Evolutionary conservation across 106 monocot species (phyloP).

Genomic region (Agapanthus africanus): DNA sequence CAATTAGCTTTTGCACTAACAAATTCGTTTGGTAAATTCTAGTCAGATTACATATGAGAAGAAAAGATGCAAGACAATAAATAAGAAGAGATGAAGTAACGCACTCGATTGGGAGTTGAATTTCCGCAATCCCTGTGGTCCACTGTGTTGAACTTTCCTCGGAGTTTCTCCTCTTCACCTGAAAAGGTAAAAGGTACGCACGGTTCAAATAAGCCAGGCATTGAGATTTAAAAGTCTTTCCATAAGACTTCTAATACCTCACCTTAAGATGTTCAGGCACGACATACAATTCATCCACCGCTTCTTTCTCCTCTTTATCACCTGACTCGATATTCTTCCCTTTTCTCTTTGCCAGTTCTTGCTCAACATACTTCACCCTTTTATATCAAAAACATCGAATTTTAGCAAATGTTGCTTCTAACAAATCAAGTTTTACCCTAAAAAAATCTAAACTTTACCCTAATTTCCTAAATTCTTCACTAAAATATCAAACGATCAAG

Average conservation of each 20-base stretch:
- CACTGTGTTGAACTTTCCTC: constrained; percentile 96
- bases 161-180: constrained; percentile 96
- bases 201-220: too few species aligned
- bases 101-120: constrained; percentile 94
- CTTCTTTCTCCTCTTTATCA: constrained; percentile 57
- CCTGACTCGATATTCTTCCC: constrained; percentile 33
- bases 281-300: constrained; percentile 66
- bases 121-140: constrained; percentile 97
- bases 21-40: too few species aligned
- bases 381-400: neutral
- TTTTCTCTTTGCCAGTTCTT: constrained; percentile 64
- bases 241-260: too few species aligned
- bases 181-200: too few species aligned
- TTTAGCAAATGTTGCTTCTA: too few species aligned
- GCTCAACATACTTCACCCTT: constrained; percentile 84
- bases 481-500: too few species aligned
- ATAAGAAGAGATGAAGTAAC: constrained; percentile 2
- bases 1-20: neutral
- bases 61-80: neutral
- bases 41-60: neutral
- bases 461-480: too few species aligned
- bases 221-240: too few species aligned
- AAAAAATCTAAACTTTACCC: too few species aligned
- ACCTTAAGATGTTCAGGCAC: constrained; percentile 86
- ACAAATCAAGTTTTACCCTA: too few species aligned